A percentile compares a stretch with the other conserved stretches of the same genome.
Evolutionary conservation across 192 early-diverging fungal species (phyloP).

Genomic region (Coemansia sp.): DNA sequence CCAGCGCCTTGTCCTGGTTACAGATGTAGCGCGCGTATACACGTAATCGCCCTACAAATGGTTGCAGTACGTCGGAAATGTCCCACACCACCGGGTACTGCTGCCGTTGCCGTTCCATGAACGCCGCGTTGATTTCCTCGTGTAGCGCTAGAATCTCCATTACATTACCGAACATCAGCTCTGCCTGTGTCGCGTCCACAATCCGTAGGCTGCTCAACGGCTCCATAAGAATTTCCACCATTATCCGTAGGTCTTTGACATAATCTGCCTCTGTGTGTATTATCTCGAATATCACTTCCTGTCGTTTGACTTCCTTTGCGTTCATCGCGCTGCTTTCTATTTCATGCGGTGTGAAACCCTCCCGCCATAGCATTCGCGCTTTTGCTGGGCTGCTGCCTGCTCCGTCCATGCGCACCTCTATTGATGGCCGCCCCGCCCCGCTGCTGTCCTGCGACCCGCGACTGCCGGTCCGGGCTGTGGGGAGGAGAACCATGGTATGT

Average conservation of each 20-base stretch:
- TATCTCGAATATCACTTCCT: constrained; percentile 95
- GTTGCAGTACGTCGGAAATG: constrained; percentile 55
- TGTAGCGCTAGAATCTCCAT: constrained; percentile 58
- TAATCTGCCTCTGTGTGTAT: constrained; percentile 90
- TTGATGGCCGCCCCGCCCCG: constrained; percentile 10
- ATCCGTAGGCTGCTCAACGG: constrained; percentile 52
- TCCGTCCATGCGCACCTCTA: constrained; percentile 30
- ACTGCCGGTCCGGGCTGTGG: constrained; percentile 9
- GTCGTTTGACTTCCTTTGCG: constrained; percentile 76
- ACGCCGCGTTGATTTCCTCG: constrained; percentile 51
- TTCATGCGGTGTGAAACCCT: constrained; percentile 56
- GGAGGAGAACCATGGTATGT: constrained; percentile 32
- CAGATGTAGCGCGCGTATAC: constrained; percentile 58
- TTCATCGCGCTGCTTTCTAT: constrained; percentile 61
- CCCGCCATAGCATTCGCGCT: constrained; percentile 57
- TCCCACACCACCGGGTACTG: constrained; percentile 59
- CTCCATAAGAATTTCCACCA: constrained; percentile 66
- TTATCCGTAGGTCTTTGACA: constrained; percentile 78
- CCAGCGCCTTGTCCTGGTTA: constrained; percentile 60
- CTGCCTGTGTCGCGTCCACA: constrained; percentile 48
- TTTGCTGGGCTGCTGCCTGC: constrained; percentile 37
- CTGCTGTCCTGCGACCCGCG: constrained; percentile 32
- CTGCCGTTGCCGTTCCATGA: constrained; percentile 58
- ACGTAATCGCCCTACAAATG: constrained; percentile 52
- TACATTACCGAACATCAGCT: constrained; percentile 56